Evolutionary conservation across 495 filamentous ascomycete genomes (phyloP).

Genomic region (Lineolata rhizophorae): DNA sequence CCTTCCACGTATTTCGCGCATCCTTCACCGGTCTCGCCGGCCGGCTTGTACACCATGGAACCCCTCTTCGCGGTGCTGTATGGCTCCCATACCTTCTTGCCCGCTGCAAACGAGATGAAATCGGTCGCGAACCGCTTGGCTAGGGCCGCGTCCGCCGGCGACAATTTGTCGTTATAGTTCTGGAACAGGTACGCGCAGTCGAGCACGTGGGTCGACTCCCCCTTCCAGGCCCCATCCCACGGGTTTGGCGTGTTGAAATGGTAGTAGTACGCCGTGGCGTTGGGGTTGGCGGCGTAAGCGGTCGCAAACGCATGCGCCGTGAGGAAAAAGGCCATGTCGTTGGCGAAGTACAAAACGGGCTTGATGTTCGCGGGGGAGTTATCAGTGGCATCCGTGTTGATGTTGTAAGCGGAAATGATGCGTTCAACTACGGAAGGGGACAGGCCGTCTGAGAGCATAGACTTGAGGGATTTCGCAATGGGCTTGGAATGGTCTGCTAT

Average conservation of each 20-base stretch:
- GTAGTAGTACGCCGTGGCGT: conserved; percentile 20
- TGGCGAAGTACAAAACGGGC: conserved; percentile 6
- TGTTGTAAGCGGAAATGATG: conserved; percentile 6
- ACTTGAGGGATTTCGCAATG: conserved; percentile 3
- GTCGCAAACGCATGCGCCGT: conserved; percentile 8
- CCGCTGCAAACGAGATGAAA: conserved; percentile 24
- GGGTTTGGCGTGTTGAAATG: conserved; percentile 28
- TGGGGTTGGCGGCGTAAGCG: conserved; percentile 6
- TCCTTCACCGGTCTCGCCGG: neutral
- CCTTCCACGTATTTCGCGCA: neutral
- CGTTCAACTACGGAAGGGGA: conserved; percentile 2
- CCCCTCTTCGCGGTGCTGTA: conserved; percentile 5
- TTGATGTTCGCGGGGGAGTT: conserved; percentile 6
- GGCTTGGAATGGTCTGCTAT: conserved; percentile 3
- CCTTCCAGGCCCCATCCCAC: conserved; percentile 25
- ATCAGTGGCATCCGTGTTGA: conserved; percentile 1
- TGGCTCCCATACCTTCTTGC: conserved; percentile 19
- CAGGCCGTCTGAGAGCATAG: conserved; percentile 2
- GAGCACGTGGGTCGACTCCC: conserved; percentile 21
- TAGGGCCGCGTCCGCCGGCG: conserved; percentile 13
- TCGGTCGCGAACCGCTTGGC: conserved; percentile 20
- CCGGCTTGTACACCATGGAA: conserved; percentile 1
- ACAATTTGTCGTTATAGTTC: conserved; percentile 21
- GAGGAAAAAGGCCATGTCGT: conserved; percentile 9
- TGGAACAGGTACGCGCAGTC: conserved; percentile 27